A percentile compares a stretch with the other conserved stretches of the same genome.
Evolutionary conservation across 306 rosid species (phyloP).

Genomic region (Notholithocarpus densiflorus): DNA sequence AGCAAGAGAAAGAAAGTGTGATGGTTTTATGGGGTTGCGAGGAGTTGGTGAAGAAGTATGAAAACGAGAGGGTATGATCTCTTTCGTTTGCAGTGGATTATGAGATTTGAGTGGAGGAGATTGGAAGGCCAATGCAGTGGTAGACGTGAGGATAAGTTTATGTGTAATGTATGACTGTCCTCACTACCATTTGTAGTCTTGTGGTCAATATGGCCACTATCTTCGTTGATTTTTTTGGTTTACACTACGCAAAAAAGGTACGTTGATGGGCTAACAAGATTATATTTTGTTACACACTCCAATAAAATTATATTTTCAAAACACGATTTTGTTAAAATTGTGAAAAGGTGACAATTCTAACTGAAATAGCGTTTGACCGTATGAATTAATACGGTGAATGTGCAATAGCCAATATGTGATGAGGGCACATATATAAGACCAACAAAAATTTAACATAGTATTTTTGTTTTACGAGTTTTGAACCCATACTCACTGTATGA

Average conservation of each 20-base stretch:
- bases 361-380: too few relatives aligned
- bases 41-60: constrained; percentile 21
- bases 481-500: too few relatives aligned
- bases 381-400: too few relatives aligned
- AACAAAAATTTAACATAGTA: too few relatives aligned
- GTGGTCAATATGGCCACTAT: neutral
- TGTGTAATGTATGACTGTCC: constrained; percentile 25
- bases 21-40: constrained; percentile 17
- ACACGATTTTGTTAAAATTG: too few relatives aligned
- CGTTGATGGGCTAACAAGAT: neutral
- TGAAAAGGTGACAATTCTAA: too few relatives aligned
- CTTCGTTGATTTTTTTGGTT: constrained; percentile 1
- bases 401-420: too few relatives aligned
- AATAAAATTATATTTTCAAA: too few relatives aligned
- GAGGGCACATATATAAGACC: too few relatives aligned
- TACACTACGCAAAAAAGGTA: neutral
- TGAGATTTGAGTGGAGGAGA: constrained; percentile 84
- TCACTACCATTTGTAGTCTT: neutral
- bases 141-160: constrained; percentile 63
- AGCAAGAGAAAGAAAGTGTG: constrained; percentile 1
- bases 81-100: constrained; percentile 40
- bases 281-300: too few relatives aligned
- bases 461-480: too few relatives aligned
- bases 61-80: neutral
- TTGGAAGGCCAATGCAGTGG: constrained; percentile 57